phyloP scores from a whole-genome alignment of 345 rosid species.

The Salix arbutifolia region DNA sequence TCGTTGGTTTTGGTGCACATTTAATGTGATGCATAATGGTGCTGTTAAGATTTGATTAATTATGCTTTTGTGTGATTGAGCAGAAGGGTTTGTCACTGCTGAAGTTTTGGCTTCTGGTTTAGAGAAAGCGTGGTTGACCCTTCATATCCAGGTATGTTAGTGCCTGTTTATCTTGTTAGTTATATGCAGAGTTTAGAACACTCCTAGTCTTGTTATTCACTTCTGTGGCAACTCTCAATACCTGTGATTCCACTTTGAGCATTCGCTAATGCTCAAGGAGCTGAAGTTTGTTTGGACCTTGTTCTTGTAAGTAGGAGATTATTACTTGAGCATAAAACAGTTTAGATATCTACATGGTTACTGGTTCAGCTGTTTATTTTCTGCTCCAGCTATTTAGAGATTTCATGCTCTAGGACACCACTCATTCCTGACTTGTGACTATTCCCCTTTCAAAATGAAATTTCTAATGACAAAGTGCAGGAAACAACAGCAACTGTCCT shows the following conservation, averaged over 20 bases:
- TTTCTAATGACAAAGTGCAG: constrained; percentile 34
- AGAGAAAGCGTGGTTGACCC: constrained; percentile 78
- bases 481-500: constrained; percentile 73
- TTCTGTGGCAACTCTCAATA: neutral
- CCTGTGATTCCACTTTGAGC: neutral
- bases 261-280: neutral
- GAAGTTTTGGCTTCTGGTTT: constrained; percentile 64
- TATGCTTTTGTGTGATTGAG: constrained; percentile 17
- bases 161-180: constrained; percentile 1
- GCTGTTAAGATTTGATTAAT: neutral
- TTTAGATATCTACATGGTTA: neutral
- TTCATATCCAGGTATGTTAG: constrained; percentile 66
- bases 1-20: constrained; percentile 5
- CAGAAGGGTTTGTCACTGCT: constrained; percentile 71
- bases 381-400: neutral
- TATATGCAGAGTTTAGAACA: neutral
- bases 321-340: neutral
- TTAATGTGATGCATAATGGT: neutral
- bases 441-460: constrained; percentile 6
- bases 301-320: neutral
- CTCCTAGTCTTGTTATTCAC: neutral
- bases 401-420: constrained; percentile 1
- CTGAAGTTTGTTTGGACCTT: neutral
- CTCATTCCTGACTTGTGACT: neutral
- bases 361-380: neutral